Evolutionary conservation across 2,329 filamentous ascomycete species (phyloP), one percentile per base, ranked within the genome.

Genomic region (Rutstroemia sp.): DNA sequence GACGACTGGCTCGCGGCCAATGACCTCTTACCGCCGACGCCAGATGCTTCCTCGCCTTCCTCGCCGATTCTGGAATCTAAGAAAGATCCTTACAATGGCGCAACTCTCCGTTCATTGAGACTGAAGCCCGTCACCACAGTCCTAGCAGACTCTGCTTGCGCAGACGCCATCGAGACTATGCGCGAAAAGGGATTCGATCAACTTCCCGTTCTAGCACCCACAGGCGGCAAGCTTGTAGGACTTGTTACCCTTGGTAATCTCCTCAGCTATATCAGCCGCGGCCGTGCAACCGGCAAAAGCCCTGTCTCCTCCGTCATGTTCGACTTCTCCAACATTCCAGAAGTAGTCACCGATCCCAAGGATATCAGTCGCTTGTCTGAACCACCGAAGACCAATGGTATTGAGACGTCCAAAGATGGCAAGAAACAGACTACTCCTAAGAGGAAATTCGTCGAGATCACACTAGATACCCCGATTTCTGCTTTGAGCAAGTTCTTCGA

Each of bases 1-100:
- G 95, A 99, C 70, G 94, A 97, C 76, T 99, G 94, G 95, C 85
- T 99, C 56, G 92, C 91, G 12, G 94, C 94, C 61, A 99, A 99
- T 74, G 87, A 92, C 70, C 88, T 99, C 23, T 81, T 97, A 25
- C 83, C 89, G 40, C 79, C 74, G 61, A 82, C 76, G 52, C 80
- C 75, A 59, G 77, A 69, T 50, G 71, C 70, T 54, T 76, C 72
- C 47, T 70, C 67, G 23, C 71, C 70, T 58, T 67, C 66, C 62
- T 71, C 60, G 65, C 69, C 61, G 69, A 73, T 69, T 58, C 65
- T 70, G 44, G 67, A 67, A 16, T 61, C 66, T 25, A 67, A 71
- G 50, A 75, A 67, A 60, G 88, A 95, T 69, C 81, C 87, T 10
- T 94, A 95, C 70, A 78, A 79, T 45, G 83, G 83, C 56, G 89